Conservation (phyloP, 495 filamentous ascomycete genomes). For the Daldinia concentrica region DNA sequence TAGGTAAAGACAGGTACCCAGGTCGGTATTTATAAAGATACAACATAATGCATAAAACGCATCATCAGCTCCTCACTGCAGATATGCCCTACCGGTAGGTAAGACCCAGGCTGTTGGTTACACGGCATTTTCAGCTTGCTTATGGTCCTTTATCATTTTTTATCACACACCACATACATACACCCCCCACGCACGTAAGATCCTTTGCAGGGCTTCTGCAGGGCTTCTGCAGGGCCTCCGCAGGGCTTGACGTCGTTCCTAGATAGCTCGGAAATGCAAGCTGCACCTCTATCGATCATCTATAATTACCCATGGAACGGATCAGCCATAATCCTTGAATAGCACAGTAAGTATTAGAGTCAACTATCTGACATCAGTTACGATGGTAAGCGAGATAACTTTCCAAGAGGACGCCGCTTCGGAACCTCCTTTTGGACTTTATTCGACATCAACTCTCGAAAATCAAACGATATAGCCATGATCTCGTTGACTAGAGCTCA, state of each 20-base stretch:
- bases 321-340: slow-evolving; percentile 8
- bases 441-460: background rate
- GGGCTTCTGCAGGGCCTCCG: background rate
- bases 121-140: background rate
- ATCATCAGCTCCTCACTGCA: background rate
- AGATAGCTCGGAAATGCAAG: background rate
- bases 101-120: background rate
- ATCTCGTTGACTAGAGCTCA: slow-evolving; percentile 3
- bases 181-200: background rate
- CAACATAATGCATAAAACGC: background rate
- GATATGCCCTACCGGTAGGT: background rate
- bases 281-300: slow-evolving; percentile 1
- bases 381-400: background rate
- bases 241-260: background rate
- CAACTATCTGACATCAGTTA: background rate
- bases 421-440: slow-evolving; percentile 5
- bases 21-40: background rate
- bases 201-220: background rate
- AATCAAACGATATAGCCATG: slow-evolving; percentile 5
- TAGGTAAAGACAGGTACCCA: too few species aligned
- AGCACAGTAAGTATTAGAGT: background rate
- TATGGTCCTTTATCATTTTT: background rate
- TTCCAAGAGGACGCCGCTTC: background rate
- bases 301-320: slow-evolving; percentile 1
- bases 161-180: background rate